Base-by-base conservation (phyloP, 129 eudicot species). In the Flaveria bidentis region DNA sequence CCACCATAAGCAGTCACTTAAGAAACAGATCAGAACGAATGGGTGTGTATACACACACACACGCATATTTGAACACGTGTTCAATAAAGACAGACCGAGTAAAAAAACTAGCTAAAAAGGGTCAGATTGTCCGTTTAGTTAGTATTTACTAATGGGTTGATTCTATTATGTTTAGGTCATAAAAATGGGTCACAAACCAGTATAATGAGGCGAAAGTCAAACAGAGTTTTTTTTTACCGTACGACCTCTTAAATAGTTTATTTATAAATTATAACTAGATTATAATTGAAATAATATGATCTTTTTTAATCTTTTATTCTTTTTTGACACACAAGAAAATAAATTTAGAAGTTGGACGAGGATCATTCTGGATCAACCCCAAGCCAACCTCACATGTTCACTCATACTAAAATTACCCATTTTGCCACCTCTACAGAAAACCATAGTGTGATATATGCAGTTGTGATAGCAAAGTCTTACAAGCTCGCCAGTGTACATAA, bases 401-500 rank as follows among this genome's bases (percentile, higher is more conserved):
- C 16, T 14, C 25, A 8, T 58, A 41, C 53, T 74, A 45, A 23
- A 14, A 15, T 44, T 25, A 26, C 60, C 77, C 55, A 7, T 57
- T 73, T 20, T 20, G 77, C 77, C 46, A 74, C 42, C 46, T 25
- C 41, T 42, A 67, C 33, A 51, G 55, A 63, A 64, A 63, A 39
- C 47, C 30, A 20, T 72, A 72, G 17, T 9, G 53, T 65, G 46
- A 33, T 18, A 11, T 50, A 71, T n/a, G 55, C 50, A 11, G n/a
- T 12, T 49, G 67, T 25, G 41, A 63, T 70, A 58, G 66, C 46
- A 67, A 71, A 46, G 65, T 71, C 97, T 85, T 86, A 93, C 98
- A 66, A 91, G 88, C 79, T 90, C 97, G 28, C 97, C 97, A 11
- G 85, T 50, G 74, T 52, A 25, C 62, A 85, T 80, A 77, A 88